Evolutionary conservation across 805 yeast genomes (phyloP).

Genomic region (Lipomyces mesembrius): DNA sequence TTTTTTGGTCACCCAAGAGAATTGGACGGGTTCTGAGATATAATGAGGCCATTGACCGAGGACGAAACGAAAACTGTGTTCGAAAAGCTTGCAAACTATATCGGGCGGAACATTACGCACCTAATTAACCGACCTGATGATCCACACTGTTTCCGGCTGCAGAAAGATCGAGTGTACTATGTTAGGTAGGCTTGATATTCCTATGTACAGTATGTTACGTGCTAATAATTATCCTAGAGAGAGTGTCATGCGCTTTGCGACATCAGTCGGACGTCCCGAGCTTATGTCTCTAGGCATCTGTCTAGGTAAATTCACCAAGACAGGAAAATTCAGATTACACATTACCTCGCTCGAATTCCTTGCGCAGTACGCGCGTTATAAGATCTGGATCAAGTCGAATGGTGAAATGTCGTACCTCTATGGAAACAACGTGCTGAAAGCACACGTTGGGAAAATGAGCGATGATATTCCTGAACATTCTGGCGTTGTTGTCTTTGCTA

Average conservation of each 20-base stretch:
- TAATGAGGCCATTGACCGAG: slow-evolving; percentile 93
- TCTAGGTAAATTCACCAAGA: slow-evolving; percentile 95
- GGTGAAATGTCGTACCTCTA: slow-evolving; percentile 99
- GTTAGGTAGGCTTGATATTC: slow-evolving; percentile 50
- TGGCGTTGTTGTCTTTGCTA: slow-evolving; percentile 87
- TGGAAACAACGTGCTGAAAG: slow-evolving; percentile 95
- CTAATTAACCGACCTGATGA: slow-evolving; percentile 80
- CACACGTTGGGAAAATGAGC: slow-evolving; percentile 94
- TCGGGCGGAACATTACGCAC: slow-evolving; percentile 92
- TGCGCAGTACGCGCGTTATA: slow-evolving; percentile 87
- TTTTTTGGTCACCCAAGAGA: background rate
- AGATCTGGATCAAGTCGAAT: slow-evolving; percentile 93
- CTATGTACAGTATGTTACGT: background rate
- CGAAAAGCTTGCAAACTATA: slow-evolving; percentile 93
- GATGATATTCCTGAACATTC: slow-evolving; percentile 98
- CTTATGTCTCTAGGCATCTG: slow-evolving; percentile 93
- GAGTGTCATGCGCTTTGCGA: slow-evolving; percentile 65
- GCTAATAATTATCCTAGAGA: slow-evolving; percentile 21
- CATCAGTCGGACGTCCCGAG: slow-evolving; percentile 84
- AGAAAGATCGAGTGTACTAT: slow-evolving; percentile 95
- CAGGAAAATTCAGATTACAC: slow-evolving; percentile 94
- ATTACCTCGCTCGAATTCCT: slow-evolving; percentile 85
- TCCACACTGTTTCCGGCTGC: slow-evolving; percentile 93
- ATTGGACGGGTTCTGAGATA: slow-evolving; percentile 8
- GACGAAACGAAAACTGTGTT: slow-evolving; percentile 96